Percentiles rank a stretch among this genome's conserved stretches.
These are phyloP conservation scores for Chaetomium globosum DNA, from an alignment of 2,329 filamentous ascomycete genomes.

Conservation along the genomic window DNA sequence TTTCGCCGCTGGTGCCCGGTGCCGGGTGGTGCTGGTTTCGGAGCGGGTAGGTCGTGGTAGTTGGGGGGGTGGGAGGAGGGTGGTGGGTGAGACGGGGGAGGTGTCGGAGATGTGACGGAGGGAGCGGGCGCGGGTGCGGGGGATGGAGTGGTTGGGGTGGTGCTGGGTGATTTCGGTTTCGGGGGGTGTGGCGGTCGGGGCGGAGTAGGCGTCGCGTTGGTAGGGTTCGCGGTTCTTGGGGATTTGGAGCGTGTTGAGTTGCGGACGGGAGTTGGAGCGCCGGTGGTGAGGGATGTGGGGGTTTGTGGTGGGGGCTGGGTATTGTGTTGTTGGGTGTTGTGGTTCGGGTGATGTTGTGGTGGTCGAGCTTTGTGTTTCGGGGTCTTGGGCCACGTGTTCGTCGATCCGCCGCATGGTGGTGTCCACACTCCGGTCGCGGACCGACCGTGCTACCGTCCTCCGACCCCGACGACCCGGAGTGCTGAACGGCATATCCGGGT, in stretches of 20 bases:
- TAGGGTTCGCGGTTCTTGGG: not conserved
- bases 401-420: constrained; percentile 32
- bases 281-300: not conserved
- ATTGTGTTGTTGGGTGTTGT: not conserved
- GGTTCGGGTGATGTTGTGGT: constrained; percentile 16
- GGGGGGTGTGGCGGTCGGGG: constrained; percentile 18
- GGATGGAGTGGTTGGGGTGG: not conserved
- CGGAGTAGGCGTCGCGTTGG: constrained; percentile 20
- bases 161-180: constrained; percentile 15
- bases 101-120: constrained; percentile 15
- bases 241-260: constrained; percentile 21
- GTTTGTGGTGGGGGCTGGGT: not conserved
- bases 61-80: not conserved
- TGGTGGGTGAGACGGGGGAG: not conserved
- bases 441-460: constrained; percentile 17
- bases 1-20: constrained; percentile 22
- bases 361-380: not conserved
- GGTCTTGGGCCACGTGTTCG: constrained; percentile 21
- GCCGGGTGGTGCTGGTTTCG: not conserved
- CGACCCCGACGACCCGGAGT: constrained; percentile 11
- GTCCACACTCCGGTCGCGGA: constrained; percentile 29
- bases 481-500: constrained; percentile 26
- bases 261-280: constrained; percentile 3
- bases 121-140: constrained; percentile 12
- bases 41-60: not conserved